phyloP scores from a whole-genome alignment of 2,329 filamentous ascomycete species.

The Pseudocercospora musae region DNA sequence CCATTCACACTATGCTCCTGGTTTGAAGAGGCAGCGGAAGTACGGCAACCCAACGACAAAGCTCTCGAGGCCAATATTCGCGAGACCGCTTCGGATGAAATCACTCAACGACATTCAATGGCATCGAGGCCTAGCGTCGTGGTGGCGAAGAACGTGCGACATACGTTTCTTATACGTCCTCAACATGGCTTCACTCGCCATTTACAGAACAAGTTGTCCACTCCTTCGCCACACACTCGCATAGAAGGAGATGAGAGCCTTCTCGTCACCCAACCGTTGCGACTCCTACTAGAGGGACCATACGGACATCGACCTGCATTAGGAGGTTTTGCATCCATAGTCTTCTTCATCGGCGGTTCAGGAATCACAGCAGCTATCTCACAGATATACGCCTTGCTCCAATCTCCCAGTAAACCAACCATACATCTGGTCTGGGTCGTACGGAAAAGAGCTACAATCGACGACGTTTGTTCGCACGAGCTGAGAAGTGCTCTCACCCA shows the following conservation, averaged over 20 bases:
- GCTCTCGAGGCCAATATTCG: background rate
- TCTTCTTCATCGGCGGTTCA: constrained; percentile 46
- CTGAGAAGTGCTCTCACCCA: constrained; percentile 2
- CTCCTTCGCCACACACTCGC: constrained; percentile 20
- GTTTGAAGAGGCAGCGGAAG: background rate
- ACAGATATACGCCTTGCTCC: constrained; percentile 13
- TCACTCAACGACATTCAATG: background rate
- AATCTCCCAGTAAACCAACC: background rate
- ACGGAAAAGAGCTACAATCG: constrained; percentile 9
- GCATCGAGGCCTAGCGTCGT: background rate
- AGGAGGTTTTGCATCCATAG: constrained; percentile 42
- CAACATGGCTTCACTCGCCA: constrained; percentile 51
- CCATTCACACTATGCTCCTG: constrained; percentile 38
- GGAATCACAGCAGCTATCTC: constrained; percentile 46
- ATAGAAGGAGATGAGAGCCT: background rate
- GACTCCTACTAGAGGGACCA: constrained; percentile 50
- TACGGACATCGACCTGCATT: constrained; percentile 40
- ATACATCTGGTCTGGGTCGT: constrained; percentile 21
- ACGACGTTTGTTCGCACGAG: constrained; percentile 19
- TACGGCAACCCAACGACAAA: background rate
- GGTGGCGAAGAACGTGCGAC: background rate
- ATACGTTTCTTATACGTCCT: constrained; percentile 51
- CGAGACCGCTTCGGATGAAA: background rate
- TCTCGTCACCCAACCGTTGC: constrained; percentile 28
- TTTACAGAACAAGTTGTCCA: constrained; percentile 32